Base-by-base conservation (phyloP, 371 early-diverging fungal species). In the Syncephalastrum racemosum region DNA sequence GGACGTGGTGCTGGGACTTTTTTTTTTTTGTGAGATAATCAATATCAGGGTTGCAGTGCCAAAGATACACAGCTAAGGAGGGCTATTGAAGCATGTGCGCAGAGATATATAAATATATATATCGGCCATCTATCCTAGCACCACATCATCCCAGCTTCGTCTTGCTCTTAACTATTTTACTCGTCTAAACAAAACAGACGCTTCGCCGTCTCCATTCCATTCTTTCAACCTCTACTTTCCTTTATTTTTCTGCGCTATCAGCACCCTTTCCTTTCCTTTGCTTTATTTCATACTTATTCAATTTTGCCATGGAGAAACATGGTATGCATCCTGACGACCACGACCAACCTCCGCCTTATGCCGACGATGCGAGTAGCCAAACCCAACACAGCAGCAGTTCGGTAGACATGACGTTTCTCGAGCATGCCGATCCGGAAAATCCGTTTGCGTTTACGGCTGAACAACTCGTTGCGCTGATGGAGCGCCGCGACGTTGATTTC, bases 381-480 rank as follows among this genome's bases (percentile, higher is more conserved):
- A 46, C 18, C 19, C 44, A 59, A 10, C n/a, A 47, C 14, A 44
- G 25, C 16, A 50, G 24, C 51, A 4, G n/a, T 46, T 42, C 53
- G 13, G 44, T 58, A 1, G 63, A 68, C 13, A 59, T 61, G 54
- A 47, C 54, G 8, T 46, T 54, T 19, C 4, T 59, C 5, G 58
- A 62, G 0, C 79, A 78, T 39, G 46, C 62, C 5, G 72, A 79
- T 45, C 75, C 81, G 7, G 52, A 60, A 20, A 84, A 77, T 6
- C 84, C 85, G 1, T 86, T 75, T 63, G 58, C 71, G 4, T 79
- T 79, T 64, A 69, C 66, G 16, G 60, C 70, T 0, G 62, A 75
- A 40, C 78, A 86, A 62, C 59, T 85, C 19, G 62, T 57, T 41
- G 53, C 44, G 23, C 50, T 85, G n/a, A 70, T 82, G 6, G 82